Evolutionary conservation across 1,284 basidiomycete species (phyloP), one percentile per base, ranked within the genome.

Genomic region (Exobasidium rhododendri): DNA sequence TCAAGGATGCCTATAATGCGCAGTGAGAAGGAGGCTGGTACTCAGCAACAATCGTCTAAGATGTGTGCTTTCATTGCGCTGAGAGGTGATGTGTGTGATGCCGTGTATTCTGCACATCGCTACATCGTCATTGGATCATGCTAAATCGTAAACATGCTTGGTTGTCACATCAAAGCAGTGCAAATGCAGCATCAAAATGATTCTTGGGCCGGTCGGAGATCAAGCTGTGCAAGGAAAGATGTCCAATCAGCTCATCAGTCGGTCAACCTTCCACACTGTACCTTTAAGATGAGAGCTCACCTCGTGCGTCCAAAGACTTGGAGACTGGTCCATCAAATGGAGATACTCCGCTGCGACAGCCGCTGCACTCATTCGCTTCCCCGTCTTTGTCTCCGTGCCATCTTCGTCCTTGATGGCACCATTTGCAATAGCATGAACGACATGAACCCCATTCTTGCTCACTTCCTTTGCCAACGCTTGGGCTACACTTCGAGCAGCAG

Each of bases 371-470:
- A 59, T 59, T 22, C 31, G 24, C 24, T 17, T n/a, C 22, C 58
- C 58, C 29, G 55, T 57, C 14, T 20, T 43, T 47, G 45, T 51
- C n/a, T 30, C 58, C 22, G 26, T 31, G 13, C 43, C 17, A 4
- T 51, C 58, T 49, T 59, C 30, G 55, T 59, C 29, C 31, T 20
- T 22, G 29, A 59, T 51, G 10, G 35, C 14, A 54, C 58, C 58
- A 59, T 59, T 59, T 49, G 46, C 46, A 35, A 59, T 30, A 2
- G 58, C 58, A 43, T 59, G 58, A n/a, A 59, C 58, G 6, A 32
- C 58, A 35, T 59, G 58, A 26, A 59, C 24, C 29, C 58, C 58
- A 22, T 58, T 47, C 14, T 54, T 35, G 13, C 43, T 47, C 17
- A 24, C 31, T 24, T 51, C 58, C 24, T 51, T 54, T n/a, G 58